Conservation (phyloP, 1,139 yeast species). For the Geotrichum fermentans region DNA sequence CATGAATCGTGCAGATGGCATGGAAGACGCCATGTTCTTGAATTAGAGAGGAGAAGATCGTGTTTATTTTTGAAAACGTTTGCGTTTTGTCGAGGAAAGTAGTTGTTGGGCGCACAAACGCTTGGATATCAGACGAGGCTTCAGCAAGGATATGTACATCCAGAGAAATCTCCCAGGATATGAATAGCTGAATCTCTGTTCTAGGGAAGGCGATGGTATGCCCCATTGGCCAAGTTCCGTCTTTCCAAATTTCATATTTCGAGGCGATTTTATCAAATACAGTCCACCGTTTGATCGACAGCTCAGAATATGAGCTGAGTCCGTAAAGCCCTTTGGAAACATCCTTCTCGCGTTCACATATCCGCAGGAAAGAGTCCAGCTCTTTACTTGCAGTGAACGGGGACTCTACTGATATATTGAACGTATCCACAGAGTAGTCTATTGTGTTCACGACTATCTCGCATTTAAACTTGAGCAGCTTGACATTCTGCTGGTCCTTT, state of each 20-base stretch:
- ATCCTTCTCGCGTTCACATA: slow-evolving; percentile 20
- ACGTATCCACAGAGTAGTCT: slow-evolving; percentile 21
- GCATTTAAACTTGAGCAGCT: slow-evolving; percentile 23
- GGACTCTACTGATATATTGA: slow-evolving; percentile 22
- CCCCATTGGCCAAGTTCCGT: slow-evolving; percentile 25
- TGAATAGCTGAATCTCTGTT: slow-evolving; percentile 14
- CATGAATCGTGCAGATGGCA: slow-evolving; percentile 24
- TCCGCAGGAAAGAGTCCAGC: slow-evolving; percentile 22
- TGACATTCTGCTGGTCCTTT: slow-evolving; percentile 13
- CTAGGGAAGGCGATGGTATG: slow-evolving; percentile 20
- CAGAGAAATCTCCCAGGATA: slow-evolving; percentile 22
- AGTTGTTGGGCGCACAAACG: slow-evolving; percentile 8
- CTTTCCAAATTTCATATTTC: slow-evolving; percentile 12
- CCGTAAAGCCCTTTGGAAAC: slow-evolving; percentile 26
- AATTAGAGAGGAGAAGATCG: slow-evolving; percentile 21
- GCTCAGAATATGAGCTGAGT: slow-evolving; percentile 26
- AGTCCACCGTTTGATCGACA: slow-evolving; percentile 22
- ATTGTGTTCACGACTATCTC: slow-evolving; percentile 13
- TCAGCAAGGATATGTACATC: slow-evolving; percentile 11
- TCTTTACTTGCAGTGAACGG: slow-evolving; percentile 23
- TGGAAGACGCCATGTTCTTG: slow-evolving; percentile 22
- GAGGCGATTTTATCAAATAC: slow-evolving; percentile 23
- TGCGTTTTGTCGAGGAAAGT: slow-evolving; percentile 14
- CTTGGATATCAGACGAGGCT: slow-evolving; percentile 13
- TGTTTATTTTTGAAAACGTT: slow-evolving; percentile 13